Percentiles rank a stretch among this genome's conserved stretches.
Evolutionary conservation across 176 grass and related monocot species (phyloP).

Genomic region (Triticum turgidum): DNA sequence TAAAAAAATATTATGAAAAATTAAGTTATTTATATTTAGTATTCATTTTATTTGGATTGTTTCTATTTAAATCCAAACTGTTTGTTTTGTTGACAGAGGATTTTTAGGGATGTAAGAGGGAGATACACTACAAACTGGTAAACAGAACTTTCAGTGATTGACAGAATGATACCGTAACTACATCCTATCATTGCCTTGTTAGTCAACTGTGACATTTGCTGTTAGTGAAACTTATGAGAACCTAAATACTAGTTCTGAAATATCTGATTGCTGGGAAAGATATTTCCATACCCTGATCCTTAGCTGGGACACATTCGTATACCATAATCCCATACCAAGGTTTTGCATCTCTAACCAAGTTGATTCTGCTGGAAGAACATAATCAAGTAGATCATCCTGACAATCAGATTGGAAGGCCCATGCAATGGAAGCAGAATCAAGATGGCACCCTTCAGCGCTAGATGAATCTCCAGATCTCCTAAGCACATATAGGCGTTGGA

Average conservation of each 20-base stretch:
- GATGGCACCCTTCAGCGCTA: conserved; percentile 34
- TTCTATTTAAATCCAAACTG: neutral
- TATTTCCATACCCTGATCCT: conserved; percentile 63
- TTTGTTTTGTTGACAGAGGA: neutral
- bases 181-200: neutral
- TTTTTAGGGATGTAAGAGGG: conserved; percentile 1
- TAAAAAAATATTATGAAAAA: neutral
- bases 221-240: conserved; percentile 13
- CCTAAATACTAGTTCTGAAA: conserved; percentile 17
- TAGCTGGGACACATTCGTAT: conserved; percentile 72
- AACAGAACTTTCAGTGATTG: conserved; percentile 3
- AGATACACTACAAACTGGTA: neutral
- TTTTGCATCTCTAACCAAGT: conserved; percentile 85
- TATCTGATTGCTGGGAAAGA: conserved; percentile 27
- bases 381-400: conserved; percentile 96
- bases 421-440: conserved; percentile 72
- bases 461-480: conserved; percentile 40
- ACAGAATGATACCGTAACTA: neutral
- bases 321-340: conserved; percentile 88
- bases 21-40: conserved; percentile 21
- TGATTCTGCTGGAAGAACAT: conserved; percentile 68
- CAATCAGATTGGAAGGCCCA: conserved; percentile 96
- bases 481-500: conserved; percentile 51
- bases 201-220: conserved; percentile 6
- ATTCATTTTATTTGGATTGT: neutral